Evolutionary conservation across 2,329 filamentous ascomycete species (phyloP), one percentile per base, ranked within the genome.

Genomic region (Sphaerulina musiva): DNA sequence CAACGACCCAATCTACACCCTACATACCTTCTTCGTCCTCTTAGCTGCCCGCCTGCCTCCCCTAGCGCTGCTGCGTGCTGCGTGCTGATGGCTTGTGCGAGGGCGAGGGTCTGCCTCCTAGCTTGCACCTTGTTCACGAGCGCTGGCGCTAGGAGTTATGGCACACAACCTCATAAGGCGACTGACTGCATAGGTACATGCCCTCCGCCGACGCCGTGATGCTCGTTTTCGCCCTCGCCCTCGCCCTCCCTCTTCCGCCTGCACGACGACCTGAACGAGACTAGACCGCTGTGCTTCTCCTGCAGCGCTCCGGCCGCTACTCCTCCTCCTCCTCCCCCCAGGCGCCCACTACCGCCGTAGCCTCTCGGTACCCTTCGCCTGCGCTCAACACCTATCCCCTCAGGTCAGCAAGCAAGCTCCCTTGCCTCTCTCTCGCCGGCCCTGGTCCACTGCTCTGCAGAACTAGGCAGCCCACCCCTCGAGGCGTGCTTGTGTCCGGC

Each of bases 271-370:
- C 20, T 20, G 50, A 38, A 46, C 36, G n/a, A 47, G 43, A 42
- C 50, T 40, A 40, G 38, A 31, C 12, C 20, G 20, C 20, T 20
- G 20, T 41, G 44, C 40, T 40, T 26, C 46, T 54, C 46, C 46
- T 34, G 51, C 51, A 17, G 20, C 51, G 51, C 46, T 34, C 51
- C 45, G 51, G 44, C 51, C 10, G 43, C 44, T 12, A 32, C 36
- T 29, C 26, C 36, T 12, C 12, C 11, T 36, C 5, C n/a, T 34
- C 44, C 31, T 26, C 42, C 31, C 20, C n/a, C 29, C 10, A 31
- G 12, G 40, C 40, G 17, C 6, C 38, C 14, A 12, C 14, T 40
- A 40, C 20, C 20, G 20, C 20, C 20, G 20, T 20, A 20, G 20
- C 20, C 20, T 20, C 20, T 20, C 20, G 20, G 20, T 20, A n/a